A percentile compares a stretch with the other conserved stretches of the same genome.
Evolutionary conservation across 1,139 yeast genomes (phyloP).

Genomic region (Yamadazyma taylorii): DNA sequence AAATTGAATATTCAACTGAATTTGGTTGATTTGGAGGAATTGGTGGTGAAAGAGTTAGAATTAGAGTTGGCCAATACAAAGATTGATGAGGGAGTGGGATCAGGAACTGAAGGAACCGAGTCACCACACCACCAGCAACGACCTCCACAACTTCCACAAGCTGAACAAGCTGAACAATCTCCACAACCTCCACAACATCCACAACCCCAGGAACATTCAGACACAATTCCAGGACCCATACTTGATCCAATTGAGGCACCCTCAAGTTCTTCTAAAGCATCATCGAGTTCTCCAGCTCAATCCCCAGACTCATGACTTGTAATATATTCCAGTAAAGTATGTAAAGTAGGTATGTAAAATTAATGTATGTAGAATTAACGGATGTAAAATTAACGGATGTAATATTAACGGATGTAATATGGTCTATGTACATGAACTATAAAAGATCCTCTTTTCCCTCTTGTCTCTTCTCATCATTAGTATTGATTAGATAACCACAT

Average conservation of each 20-base stretch:
- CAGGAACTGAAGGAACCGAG: too few species aligned
- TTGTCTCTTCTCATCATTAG: too few species aligned
- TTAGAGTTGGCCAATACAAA: neutral
- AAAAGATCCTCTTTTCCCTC: neutral
- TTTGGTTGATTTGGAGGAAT: slow-evolving; percentile 41
- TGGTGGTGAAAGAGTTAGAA: slow-evolving; percentile 9
- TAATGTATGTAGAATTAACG: neutral
- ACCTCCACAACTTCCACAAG: neutral
- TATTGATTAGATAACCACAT: slow-evolving; percentile 65
- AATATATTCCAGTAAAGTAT: neutral
- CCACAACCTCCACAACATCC: neutral
- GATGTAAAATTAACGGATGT: slow-evolving; percentile 1
- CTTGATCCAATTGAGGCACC: neutral
- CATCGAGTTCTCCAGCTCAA: neutral
- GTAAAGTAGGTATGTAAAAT: slow-evolving; percentile 1
- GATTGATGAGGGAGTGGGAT: too few species aligned
- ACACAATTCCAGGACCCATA: neutral
- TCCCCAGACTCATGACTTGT: neutral
- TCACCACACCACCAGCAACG: neutral
- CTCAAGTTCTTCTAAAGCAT: neutral
- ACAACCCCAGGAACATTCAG: neutral
- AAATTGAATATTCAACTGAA: slow-evolving; percentile 65
- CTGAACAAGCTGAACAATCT: too few species aligned
- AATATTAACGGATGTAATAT: neutral
- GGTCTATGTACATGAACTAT: slow-evolving; percentile 5